These are phyloP conservation scores for Camellia lanceoleosa DNA, from an alignment of 148 eudicot genomes.

Conservation along the genomic window DNA sequence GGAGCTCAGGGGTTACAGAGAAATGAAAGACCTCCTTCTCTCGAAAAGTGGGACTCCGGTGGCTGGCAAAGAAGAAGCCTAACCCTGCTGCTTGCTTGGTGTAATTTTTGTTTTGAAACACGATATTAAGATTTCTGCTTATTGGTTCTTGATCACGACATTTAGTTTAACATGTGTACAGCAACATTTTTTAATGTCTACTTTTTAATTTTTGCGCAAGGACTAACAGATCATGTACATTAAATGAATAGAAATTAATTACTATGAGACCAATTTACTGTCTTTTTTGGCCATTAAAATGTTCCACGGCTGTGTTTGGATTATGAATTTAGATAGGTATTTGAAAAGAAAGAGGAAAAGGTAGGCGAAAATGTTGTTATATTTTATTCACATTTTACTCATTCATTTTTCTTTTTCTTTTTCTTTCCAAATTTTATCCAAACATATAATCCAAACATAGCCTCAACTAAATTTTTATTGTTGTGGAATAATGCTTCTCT, in stretches of 20 bases:
- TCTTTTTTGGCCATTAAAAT: background rate
- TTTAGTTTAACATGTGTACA: conserved; percentile 8
- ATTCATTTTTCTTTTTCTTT: too few species aligned
- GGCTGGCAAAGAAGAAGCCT: conserved; percentile 22
- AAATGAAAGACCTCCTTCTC: conserved; percentile 70
- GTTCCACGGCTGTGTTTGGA: too few species aligned
- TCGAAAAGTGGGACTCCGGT: conserved; percentile 51
- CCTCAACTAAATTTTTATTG: too few species aligned
- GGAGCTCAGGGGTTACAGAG: conserved; percentile 65
- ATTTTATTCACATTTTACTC: too few species aligned
- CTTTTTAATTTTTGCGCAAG: background rate
- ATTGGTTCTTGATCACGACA: background rate
- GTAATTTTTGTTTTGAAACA: background rate
- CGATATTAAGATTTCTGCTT: background rate
- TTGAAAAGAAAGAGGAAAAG: too few species aligned
- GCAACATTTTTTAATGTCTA: background rate
- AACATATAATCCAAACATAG: too few species aligned
- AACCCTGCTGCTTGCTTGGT: conserved; percentile 4
- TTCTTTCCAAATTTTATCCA: too few species aligned
- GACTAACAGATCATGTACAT: conserved; percentile 10
- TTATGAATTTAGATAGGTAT: too few species aligned
- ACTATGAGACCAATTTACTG: background rate
- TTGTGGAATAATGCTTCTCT: too few species aligned
- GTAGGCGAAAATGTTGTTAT: too few species aligned
- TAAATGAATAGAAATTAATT: background rate